Evolutionary conservation across 1,139 yeast genomes (phyloP), one percentile per base, ranked within the genome.

Genomic region (Barnettozyma hawaiiensis): DNA sequence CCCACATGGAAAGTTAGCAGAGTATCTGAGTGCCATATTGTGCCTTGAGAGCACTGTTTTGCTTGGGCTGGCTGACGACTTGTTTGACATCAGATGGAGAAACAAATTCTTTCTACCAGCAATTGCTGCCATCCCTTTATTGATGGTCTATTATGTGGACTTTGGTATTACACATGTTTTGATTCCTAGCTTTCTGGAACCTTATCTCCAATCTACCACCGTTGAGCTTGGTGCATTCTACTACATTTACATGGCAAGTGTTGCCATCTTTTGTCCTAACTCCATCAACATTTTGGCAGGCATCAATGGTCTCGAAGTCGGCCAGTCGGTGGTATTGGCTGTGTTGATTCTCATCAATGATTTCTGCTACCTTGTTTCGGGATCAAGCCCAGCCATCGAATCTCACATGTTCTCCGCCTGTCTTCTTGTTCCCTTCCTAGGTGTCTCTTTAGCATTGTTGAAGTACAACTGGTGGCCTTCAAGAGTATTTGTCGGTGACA

Each of bases 271-370:
- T 60, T 85, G 97, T 53, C 97, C 99, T 21, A 92, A 92, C 61
- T 85, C 97, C n/a, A 90, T 92, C 63, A 92, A 92, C 61, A 92
- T 92, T 43, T 70, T 90, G 37, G 99, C 99, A 0, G 99, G 99
- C 4, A 77, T 92, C 42, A 92, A 92, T 61, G 99, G 99, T 0
- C 70, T 92, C 35, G 99, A 92, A 63, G 97, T 89, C 11, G 97
- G 97, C 19, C 98, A 92, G 63, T 81, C 95, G 28, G 73, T 92
- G 12, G 82, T 92, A 0, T 70, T 92, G 46, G 89, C 87, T 0
- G 42, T 78, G 0, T 71, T 87, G 28, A 74, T 92, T 43, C 66
- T 92, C 27, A 55, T 81, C 37, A 92, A 92, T 63, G 98, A 92
- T 61, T 58, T 73, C 21, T 73, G 85, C 57, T 92, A 89, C 62